Evolutionary conservation across 1,284 basidiomycete genomes (phyloP).

Genomic region (Athelia psychrophila): DNA sequence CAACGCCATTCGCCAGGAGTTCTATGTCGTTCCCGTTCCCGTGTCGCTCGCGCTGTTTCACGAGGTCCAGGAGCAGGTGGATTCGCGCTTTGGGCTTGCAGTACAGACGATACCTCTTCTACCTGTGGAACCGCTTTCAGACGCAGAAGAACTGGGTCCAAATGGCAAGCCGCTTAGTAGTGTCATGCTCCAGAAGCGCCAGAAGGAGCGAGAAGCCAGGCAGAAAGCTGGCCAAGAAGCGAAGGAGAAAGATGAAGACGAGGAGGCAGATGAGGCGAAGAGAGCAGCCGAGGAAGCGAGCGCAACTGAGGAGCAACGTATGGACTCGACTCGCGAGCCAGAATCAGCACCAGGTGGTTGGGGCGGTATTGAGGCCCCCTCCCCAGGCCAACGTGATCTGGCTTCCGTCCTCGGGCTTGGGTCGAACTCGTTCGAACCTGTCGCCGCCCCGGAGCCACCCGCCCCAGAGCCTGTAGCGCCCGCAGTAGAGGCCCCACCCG

Average conservation of each 20-base stretch:
- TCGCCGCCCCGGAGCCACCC: neutral
- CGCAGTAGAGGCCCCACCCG: neutral
- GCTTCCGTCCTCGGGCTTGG: neutral
- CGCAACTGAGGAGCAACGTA: slow-evolving; percentile 12
- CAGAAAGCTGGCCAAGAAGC: slow-evolving; percentile 11
- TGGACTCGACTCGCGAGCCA: neutral
- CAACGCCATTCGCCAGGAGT: too few species aligned
- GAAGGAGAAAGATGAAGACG: slow-evolving; percentile 12
- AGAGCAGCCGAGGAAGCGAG: slow-evolving; percentile 12
- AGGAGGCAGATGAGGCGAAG: slow-evolving; percentile 11
- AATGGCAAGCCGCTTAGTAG: slow-evolving; percentile 3
- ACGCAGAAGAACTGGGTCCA: neutral
- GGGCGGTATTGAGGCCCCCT: neutral
- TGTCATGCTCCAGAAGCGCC: neutral
- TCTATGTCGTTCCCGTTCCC: too few species aligned
- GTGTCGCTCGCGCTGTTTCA: too few species aligned
- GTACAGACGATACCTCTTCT: too few species aligned
- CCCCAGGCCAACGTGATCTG: neutral
- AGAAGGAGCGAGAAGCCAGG: slow-evolving; percentile 6
- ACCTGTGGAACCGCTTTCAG: neutral
- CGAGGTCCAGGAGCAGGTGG: too few species aligned
- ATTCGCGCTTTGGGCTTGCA: too few species aligned
- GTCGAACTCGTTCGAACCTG: neutral
- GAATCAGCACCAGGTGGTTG: neutral
- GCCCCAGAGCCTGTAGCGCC: neutral